Evolutionary conservation across 148 eudicot genomes (phyloP).

Genomic region (Hydrangea macrophylla): DNA sequence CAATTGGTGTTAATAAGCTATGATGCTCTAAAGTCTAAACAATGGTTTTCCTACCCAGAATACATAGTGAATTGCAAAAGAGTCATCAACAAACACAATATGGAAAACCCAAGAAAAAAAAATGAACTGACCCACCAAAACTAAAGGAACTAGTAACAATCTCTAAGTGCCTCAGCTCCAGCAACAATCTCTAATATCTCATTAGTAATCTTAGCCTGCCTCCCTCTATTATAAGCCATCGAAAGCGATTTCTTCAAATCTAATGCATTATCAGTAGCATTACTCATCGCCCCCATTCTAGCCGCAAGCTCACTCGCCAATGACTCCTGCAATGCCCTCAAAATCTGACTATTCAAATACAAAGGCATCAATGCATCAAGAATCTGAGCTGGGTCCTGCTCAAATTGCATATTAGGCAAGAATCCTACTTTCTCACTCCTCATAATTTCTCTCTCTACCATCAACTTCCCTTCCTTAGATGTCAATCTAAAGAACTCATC

Average conservation of each 20-base stretch:
- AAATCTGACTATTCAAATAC: slow-evolving; percentile 25
- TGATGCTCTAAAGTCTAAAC: too few relatives aligned
- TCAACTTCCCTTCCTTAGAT: slow-evolving; percentile 26
- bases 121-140: background rate
- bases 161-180: slow-evolving; percentile 17
- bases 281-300: slow-evolving; percentile 25
- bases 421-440: slow-evolving; percentile 1
- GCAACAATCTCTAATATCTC: slow-evolving; percentile 29
- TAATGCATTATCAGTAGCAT: slow-evolving; percentile 19
- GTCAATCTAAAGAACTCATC: slow-evolving; percentile 30
- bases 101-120: background rate
- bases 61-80: background rate
- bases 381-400: slow-evolving; percentile 28
- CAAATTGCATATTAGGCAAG: slow-evolving; percentile 22
- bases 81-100: background rate
- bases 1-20: too few relatives aligned
- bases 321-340: slow-evolving; percentile 24
- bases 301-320: slow-evolving; percentile 25
- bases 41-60: too few relatives aligned
- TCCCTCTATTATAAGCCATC: slow-evolving; percentile 13
- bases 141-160: background rate
- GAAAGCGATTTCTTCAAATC: slow-evolving; percentile 19
- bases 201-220: slow-evolving; percentile 23
- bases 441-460: slow-evolving; percentile 17
- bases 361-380: slow-evolving; percentile 26